Conservation (phyloP, 768 basidiomycete genomes). For the Cyclocybe cylindracea region DNA sequence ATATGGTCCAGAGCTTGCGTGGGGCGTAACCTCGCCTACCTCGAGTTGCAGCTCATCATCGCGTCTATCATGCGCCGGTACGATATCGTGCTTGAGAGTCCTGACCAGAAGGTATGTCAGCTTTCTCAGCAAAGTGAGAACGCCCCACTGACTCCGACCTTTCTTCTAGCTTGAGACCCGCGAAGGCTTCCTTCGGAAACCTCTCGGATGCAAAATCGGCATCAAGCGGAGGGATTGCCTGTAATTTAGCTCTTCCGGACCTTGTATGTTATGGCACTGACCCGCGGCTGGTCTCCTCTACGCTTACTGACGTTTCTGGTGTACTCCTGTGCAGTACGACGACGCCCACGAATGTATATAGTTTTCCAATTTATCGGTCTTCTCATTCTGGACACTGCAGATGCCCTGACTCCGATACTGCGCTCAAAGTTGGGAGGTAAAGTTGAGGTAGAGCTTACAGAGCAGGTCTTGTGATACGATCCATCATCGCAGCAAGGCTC, state of each 20-base stretch:
- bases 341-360: too few relatives aligned
- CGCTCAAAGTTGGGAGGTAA: too few relatives aligned
- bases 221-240: conserved; percentile 59
- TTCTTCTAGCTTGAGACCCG: conserved; percentile 60
- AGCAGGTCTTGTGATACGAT: too few relatives aligned
- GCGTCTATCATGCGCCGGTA: conserved; percentile 80
- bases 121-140: background rate
- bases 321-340: too few relatives aligned
- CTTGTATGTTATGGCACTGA: background rate
- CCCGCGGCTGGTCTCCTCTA: background rate
- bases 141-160: background rate
- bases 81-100: conserved; percentile 66
- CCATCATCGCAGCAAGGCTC: too few relatives aligned
- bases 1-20: conserved; percentile 66
- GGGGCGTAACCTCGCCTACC: conserved; percentile 76
- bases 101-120: conserved; percentile 52
- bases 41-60: conserved; percentile 81
- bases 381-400: too few relatives aligned
- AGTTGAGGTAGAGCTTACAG: too few relatives aligned
- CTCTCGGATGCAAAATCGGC: conserved; percentile 69
- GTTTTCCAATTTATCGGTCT: too few relatives aligned
- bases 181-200: conserved; percentile 90
- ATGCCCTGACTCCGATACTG: too few relatives aligned
- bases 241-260: background rate
- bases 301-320: background rate